Base-by-base conservation (phyloP, 2,329 filamentous ascomycete species). In the Colletotrichum tofieldiae region DNA sequence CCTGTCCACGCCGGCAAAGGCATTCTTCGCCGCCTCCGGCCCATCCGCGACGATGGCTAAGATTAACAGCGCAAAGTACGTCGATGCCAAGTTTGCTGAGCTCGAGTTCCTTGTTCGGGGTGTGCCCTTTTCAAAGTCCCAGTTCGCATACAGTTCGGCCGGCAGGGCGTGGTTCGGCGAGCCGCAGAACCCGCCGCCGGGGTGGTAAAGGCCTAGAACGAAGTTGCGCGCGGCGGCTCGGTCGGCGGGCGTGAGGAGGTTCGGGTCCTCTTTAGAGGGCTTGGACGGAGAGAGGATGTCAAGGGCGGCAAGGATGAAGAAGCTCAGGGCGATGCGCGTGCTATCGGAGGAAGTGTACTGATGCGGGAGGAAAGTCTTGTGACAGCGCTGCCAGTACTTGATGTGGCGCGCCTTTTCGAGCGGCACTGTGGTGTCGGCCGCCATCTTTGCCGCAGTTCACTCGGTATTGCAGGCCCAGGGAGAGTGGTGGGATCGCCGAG, bases 381-480 rank as follows among this genome's bases (percentile, higher is more conserved):
- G 89, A 81, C 96, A 98, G 79, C 95, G 92, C 75, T 95, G 90
- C 92, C 95, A 99, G 88, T 98, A 99, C 79, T 93, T 94, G 80
- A 96, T 86, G 81, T 99, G 96, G 69, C 87, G 89, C 59, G 89
- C 85, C 70, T 87, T 90, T 79, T 93, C 85, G 73, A 93, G 83
- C 32, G 79, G 76, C 3, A 81, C 77, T 11, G 75, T 76, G 20
- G 73, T 61, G 16, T 74, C 67, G 29, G 75, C 67, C 3, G 74
- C 65, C 76, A 77, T 80, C 37, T 52, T 65, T 26, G 37, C n/a
- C 41, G 20, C 37, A 14, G 20, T 14, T 26, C n/a, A 16, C 18
- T 16, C 43, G 23, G 41, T 12, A 26, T 18, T 51, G 29, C 18
- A 49, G 49, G n/a, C 41, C 26, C 26, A 29, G 8, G 12, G 20